A percentile compares a stretch with the other conserved stretches of the same genome.
phyloP scores from a whole-genome alignment of 441 rosid genomes.

The Populus hybrid region DNA sequence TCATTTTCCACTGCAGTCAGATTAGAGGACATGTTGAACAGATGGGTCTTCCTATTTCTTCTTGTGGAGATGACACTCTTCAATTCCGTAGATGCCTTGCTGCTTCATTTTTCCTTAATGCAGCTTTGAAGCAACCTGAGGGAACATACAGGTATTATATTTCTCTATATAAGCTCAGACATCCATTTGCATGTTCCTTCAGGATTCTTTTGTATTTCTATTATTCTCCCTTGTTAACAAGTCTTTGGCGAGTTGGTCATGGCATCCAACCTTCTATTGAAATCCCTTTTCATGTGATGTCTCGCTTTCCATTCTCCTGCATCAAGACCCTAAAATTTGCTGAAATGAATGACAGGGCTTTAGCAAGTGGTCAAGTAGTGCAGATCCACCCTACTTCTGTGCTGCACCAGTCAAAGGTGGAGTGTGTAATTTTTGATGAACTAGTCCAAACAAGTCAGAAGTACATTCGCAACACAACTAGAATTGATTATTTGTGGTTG shows the following conservation, averaged over 20 bases:
- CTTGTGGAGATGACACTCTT: slow-evolving; percentile 77
- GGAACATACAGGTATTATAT: slow-evolving; percentile 68
- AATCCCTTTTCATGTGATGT: background rate
- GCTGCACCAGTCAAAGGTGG: slow-evolving; percentile 61
- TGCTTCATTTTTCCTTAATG: slow-evolving; percentile 88
- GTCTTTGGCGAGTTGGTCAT: slow-evolving; percentile 2
- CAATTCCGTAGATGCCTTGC: slow-evolving; percentile 88
- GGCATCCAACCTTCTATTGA: slow-evolving; percentile 6
- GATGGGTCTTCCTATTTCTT: slow-evolving; percentile 69
- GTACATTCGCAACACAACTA: slow-evolving; percentile 73
- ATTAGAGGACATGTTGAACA: slow-evolving; percentile 66
- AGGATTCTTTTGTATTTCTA: background rate
- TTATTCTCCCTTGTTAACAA: background rate
- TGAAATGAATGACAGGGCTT: slow-evolving; percentile 56
- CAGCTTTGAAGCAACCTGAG: slow-evolving; percentile 85
- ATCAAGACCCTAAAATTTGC: slow-evolving; percentile 9
- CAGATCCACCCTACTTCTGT: slow-evolving; percentile 88
- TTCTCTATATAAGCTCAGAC: slow-evolving; percentile 3
- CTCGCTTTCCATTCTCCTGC: background rate
- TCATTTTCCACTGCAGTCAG: slow-evolving; percentile 57
- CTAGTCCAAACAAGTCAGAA: slow-evolving; percentile 74
- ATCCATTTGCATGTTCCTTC: slow-evolving; percentile 9
- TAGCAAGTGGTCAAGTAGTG: slow-evolving; percentile 78
- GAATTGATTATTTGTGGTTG: slow-evolving; percentile 79
- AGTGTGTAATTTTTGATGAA: slow-evolving; percentile 83